Evolutionary conservation across 106 monocot genomes (phyloP).

Genomic region (Iris macrosiphon): DNA sequence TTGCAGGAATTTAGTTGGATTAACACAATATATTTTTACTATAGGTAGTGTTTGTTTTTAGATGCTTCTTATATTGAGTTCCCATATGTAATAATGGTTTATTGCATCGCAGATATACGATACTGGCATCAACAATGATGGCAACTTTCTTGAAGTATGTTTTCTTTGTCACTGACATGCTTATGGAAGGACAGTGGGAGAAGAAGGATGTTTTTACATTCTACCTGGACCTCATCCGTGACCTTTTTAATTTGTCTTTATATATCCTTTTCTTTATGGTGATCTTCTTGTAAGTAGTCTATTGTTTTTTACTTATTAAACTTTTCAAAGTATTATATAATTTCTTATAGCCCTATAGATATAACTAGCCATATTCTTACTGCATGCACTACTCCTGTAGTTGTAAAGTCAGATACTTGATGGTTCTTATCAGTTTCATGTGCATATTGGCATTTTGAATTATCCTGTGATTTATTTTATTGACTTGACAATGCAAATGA

Average conservation of each 20-base stretch:
- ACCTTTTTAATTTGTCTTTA: slow-evolving; percentile 80
- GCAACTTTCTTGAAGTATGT: slow-evolving; percentile 81
- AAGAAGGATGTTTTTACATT: slow-evolving; percentile 91
- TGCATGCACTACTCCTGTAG: too few species aligned
- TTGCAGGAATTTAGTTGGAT: too few species aligned
- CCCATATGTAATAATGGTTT: neutral
- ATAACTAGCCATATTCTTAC: too few species aligned
- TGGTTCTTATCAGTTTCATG: too few species aligned
- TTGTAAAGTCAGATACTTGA: too few species aligned
- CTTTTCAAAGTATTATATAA: too few species aligned
- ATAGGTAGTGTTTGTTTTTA: neutral
- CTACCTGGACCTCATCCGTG: slow-evolving; percentile 82
- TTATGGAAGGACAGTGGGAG: slow-evolving; percentile 98
- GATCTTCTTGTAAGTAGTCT: slow-evolving; percentile 75
- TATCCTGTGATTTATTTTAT: too few species aligned
- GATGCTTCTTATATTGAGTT: neutral
- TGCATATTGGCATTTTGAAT: too few species aligned
- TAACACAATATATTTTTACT: too few species aligned
- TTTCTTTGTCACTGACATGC: slow-evolving; percentile 83
- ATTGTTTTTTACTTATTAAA: too few species aligned
- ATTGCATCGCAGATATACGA: slow-evolving; percentile 64
- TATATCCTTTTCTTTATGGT: slow-evolving; percentile 84
- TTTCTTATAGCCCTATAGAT: too few species aligned
- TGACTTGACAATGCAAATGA: too few species aligned
- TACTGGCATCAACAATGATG: slow-evolving; percentile 77